phyloP scores from a whole-genome alignment of 495 filamentous ascomycete genomes.

The Neurospora intermedia region DNA sequence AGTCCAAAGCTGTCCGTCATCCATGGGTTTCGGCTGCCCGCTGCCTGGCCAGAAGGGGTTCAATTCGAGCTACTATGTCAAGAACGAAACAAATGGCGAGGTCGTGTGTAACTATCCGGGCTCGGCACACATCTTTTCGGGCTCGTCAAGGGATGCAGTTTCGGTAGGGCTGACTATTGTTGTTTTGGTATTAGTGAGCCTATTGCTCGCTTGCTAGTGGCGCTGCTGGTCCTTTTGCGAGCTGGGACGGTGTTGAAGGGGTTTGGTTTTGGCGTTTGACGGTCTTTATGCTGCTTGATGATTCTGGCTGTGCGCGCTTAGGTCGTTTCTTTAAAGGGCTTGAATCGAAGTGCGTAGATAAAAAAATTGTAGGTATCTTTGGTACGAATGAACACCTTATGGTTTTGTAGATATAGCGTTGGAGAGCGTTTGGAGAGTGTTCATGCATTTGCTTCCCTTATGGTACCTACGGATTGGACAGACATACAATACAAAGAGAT shows the following conservation, averaged over 20 bases:
- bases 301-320: background rate
- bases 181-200: conserved; percentile 6
- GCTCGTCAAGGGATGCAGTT: conserved; percentile 4
- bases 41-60: conserved; percentile 38
- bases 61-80: conserved; percentile 53
- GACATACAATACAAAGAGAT: background rate
- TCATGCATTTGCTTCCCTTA: background rate
- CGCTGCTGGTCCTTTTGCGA: background rate
- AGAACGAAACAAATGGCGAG: conserved; percentile 12
- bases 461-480: background rate
- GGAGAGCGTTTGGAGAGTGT: background rate
- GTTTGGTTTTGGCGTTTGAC: background rate
- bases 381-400: background rate
- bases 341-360: background rate
- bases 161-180: conserved; percentile 11
- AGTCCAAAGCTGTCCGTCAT: conserved; percentile 73
- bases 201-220: background rate
- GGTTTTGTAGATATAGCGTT: background rate
- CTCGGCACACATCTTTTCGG: conserved; percentile 26
- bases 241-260: background rate
- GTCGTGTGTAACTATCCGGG: conserved; percentile 40
- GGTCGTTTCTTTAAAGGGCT: background rate
- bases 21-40: conserved; percentile 71
- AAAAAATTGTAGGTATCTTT: background rate
- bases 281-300: background rate